Evolutionary conservation across 768 basidiomycete genomes (phyloP).

Genomic region (Tylopilus balloui): DNA sequence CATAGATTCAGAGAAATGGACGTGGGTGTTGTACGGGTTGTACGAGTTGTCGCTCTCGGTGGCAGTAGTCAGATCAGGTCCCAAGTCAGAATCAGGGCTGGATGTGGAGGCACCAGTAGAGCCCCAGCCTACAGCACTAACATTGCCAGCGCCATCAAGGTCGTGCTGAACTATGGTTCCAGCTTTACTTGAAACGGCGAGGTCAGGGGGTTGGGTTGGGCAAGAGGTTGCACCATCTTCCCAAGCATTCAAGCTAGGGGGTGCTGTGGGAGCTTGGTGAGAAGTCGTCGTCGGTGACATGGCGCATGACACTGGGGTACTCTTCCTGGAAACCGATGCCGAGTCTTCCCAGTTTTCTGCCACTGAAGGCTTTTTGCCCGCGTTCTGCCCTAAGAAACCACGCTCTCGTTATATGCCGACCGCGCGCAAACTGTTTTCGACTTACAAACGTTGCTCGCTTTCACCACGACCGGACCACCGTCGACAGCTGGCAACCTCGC

Average conservation of each 20-base stretch:
- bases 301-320: conserved; percentile 12
- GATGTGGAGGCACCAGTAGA: conserved; percentile 22
- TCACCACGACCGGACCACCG: conserved; percentile 25
- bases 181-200: conserved; percentile 3
- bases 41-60: conserved; percentile 25
- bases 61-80: conserved; percentile 21
- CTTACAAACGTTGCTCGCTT: conserved; percentile 29
- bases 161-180: background rate
- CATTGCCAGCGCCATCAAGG: conserved; percentile 8
- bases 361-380: conserved; percentile 1
- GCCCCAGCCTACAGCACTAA: conserved; percentile 20
- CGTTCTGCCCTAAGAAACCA: conserved; percentile 16
- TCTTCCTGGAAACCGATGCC: conserved; percentile 9
- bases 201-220: conserved; percentile 14
- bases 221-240: conserved; percentile 1
- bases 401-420: background rate
- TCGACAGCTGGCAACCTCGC: conserved; percentile 25
- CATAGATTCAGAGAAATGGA: conserved; percentile 26
- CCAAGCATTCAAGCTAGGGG: conserved; percentile 18
- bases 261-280: conserved; percentile 4
- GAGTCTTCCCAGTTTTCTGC: conserved; percentile 22
- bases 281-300: conserved; percentile 1
- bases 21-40: conserved; percentile 17
- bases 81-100: conserved; percentile 27
- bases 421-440: background rate